A percentile compares a stretch with the other conserved stretches of the same genome.
These are phyloP conservation scores for Hippophae gyantsensis DNA, from an alignment of 306 rosid genomes.

Conservation along the genomic window DNA sequence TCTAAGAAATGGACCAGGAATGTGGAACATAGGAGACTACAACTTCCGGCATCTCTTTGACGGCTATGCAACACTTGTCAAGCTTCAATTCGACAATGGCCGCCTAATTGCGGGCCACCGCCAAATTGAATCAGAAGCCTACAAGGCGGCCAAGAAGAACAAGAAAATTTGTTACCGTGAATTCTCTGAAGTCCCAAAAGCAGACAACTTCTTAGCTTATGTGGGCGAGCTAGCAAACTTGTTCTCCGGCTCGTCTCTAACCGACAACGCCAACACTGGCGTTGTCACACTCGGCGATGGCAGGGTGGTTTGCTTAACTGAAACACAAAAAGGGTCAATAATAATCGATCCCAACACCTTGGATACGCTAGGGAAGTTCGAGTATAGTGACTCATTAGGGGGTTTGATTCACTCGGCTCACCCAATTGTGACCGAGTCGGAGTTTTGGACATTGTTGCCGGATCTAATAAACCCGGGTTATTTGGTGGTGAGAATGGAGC, in stretches of 20 bases:
- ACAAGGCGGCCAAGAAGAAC: conserved; percentile 62
- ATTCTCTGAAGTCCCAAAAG: conserved; percentile 78
- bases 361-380: conserved; percentile 61
- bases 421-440: conserved; percentile 69
- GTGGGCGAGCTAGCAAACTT: conserved; percentile 62
- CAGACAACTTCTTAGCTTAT: conserved; percentile 49
- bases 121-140: conserved; percentile 70
- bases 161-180: conserved; percentile 74
- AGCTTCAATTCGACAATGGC: conserved; percentile 50
- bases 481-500: conserved; percentile 64
- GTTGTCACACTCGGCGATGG: conserved; percentile 74
- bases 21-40: conserved; percentile 80
- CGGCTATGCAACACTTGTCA: conserved; percentile 78
- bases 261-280: conserved; percentile 88
- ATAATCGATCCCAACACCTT: conserved; percentile 58
- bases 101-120: conserved; percentile 61
- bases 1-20: conserved; percentile 86
- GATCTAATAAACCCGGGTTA: conserved; percentile 73
- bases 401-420: conserved; percentile 90
- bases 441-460: conserved; percentile 68
- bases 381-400: conserved; percentile 69
- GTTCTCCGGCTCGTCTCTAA: conserved; percentile 75
- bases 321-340: conserved; percentile 86
- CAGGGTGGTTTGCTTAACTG: conserved; percentile 81
- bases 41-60: conserved; percentile 88